Evolutionary conservation across 2,329 filamentous ascomycete species (phyloP).

Genomic region (Diaporthe caulivora): DNA sequence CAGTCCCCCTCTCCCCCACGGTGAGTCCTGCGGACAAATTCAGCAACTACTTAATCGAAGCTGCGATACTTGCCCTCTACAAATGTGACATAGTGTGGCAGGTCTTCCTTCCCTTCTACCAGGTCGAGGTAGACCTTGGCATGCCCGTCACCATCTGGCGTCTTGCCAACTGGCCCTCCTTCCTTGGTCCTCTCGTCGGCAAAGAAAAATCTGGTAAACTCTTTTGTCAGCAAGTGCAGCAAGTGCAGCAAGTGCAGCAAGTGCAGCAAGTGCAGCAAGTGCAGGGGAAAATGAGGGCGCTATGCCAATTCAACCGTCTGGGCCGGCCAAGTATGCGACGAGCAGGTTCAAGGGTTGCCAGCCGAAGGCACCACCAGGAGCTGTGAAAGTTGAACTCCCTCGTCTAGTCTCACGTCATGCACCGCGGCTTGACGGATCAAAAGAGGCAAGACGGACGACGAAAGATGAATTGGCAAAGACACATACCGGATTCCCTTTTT

Average conservation of each 20-base stretch:
- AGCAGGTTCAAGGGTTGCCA: not conserved
- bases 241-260: too few relatives aligned
- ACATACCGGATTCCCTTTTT: slow-evolving; percentile 38
- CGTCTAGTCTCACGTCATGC: not conserved
- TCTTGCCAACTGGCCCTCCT: slow-evolving; percentile 26
- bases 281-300: not conserved
- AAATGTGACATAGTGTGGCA: slow-evolving; percentile 39
- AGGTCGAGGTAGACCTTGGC: slow-evolving; percentile 26
- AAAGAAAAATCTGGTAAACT: slow-evolving; percentile 37
- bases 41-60: slow-evolving; percentile 2
- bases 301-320: not conserved
- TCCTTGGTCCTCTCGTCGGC: slow-evolving; percentile 40
- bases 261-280: too few relatives aligned
- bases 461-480: not conserved
- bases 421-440: not conserved
- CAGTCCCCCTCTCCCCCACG: not conserved
- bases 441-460: not conserved
- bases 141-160: slow-evolving; percentile 26
- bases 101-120: slow-evolving; percentile 29
- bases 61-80: slow-evolving; percentile 35
- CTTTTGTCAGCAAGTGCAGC: slow-evolving; percentile 10
- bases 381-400: not conserved
- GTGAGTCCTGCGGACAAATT: not conserved
- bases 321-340: not conserved
- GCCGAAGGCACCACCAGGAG: not conserved